Evolutionary conservation across 2,329 filamentous ascomycete genomes (phyloP).

Genomic region (Botrytis porri): DNA sequence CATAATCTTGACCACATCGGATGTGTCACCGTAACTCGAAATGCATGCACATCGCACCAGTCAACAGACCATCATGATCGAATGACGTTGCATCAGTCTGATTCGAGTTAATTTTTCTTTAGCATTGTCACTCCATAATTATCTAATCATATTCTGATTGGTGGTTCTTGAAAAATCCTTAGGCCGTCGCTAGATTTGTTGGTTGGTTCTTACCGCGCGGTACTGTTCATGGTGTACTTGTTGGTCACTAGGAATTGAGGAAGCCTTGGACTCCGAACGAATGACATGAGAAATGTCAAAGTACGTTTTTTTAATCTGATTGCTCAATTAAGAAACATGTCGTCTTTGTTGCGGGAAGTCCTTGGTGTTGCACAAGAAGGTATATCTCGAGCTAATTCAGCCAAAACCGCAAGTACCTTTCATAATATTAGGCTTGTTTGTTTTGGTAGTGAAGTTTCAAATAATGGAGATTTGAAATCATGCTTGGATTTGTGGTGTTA

Average conservation of each 20-base stretch:
- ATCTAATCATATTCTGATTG: not conserved
- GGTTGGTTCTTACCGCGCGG: conserved; percentile 5
- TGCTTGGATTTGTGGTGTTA: not conserved
- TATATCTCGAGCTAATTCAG: not conserved
- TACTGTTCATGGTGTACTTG: not conserved
- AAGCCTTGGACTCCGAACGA: not conserved
- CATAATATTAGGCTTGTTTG: no score
- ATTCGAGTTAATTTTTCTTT: no score
- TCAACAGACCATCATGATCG: not conserved
- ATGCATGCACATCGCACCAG: not conserved
- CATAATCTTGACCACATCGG: not conserved
- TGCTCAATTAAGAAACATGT: not conserved
- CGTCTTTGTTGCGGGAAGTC: not conserved
- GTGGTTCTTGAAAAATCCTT: no score
- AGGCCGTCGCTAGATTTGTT: not conserved
- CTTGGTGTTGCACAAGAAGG: not conserved
- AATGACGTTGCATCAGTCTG: not conserved
- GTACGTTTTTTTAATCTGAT: not conserved
- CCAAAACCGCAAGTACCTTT: not conserved
- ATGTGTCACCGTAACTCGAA: not conserved
- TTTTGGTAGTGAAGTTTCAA: not conserved
- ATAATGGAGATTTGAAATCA: not conserved
- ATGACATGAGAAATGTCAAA: not conserved
- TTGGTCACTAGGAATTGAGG: not conserved
- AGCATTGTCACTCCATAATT: not conserved